phyloP scores from a whole-genome alignment of 129 eudicot species.

The Scalesia atractyloides region DNA sequence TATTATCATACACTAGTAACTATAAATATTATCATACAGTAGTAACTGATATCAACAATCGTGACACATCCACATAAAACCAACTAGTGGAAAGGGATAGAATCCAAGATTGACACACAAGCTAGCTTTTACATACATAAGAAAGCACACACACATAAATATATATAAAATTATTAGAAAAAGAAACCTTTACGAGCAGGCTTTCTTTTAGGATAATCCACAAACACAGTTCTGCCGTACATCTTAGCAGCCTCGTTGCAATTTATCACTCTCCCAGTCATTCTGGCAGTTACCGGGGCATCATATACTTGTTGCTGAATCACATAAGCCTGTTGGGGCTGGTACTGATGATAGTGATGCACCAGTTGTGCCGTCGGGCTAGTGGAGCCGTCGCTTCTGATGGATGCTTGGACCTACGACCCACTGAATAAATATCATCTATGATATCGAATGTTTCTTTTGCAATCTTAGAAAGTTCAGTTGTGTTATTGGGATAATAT shows the following conservation, averaged over 20 bases:
- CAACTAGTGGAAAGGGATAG: conserved; percentile 6
- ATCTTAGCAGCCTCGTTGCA: conserved; percentile 40
- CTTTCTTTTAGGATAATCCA: conserved; percentile 39
- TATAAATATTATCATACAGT: not conserved
- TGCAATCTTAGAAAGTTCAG: conserved; percentile 32
- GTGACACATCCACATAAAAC: not conserved
- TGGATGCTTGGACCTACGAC: conserved; percentile 6
- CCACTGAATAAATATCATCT: conserved; percentile 30
- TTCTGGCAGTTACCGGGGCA: conserved; percentile 1
- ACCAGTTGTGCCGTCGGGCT: conserved; percentile 7
- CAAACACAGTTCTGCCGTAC: conserved; percentile 35
- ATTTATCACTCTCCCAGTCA: conserved; percentile 25
- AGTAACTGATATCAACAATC: not conserved
- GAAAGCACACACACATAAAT: not conserved
- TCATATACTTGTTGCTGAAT: conserved; percentile 20
- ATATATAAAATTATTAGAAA: conserved; percentile 3
- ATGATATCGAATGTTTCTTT: conserved; percentile 31
- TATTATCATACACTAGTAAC: not conserved
- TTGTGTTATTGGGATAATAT: conserved; percentile 14
- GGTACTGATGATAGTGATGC: conserved; percentile 16
- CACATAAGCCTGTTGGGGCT: conserved; percentile 30
- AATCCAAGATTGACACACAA: conserved; percentile 5
- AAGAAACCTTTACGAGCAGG: conserved; percentile 31
- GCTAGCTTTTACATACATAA: conserved; percentile 6
- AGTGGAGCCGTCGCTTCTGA: conserved; percentile 7